Evolutionary conservation across 106 monocot genomes (phyloP), one percentile per base, ranked within the genome.

Genomic region (Phalaenopsis aphrodite): DNA sequence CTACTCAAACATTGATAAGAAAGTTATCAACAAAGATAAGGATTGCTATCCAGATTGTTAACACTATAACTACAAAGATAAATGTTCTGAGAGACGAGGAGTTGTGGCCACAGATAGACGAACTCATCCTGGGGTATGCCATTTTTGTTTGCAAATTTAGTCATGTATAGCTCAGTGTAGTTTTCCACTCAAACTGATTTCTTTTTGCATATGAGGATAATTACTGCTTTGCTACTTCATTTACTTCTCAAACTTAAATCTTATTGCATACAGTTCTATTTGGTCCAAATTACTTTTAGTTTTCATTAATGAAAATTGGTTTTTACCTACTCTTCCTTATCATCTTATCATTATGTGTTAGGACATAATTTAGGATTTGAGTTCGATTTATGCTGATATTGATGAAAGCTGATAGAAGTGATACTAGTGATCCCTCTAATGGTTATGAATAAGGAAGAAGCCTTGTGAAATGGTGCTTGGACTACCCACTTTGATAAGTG

Each of bases 61-160:
- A 87, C 76, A 84, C 89, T 36, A 88, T 99, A 75, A 89, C 99
- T 78, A 85, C 41, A 9, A 91, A 88, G 87, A 87, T 99, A 88
- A 88, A 84, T 72, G 86, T 81, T 78, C 52, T 93, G 75, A 85
- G 99, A 82, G 93, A 95, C 85, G 91, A 93, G 75, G 99, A 99
- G 69, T 81, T 99, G 56, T 95, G 91, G 88, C 99, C 93, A 15
- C 93, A 91, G 81, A 83, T 93, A 46, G 68, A 81, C 64, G 91
- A 87, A 78, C 84, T 99, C 78, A 91, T 95, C 75, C 83, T 81
- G 57, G 91, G 95, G 99, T 99, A 94, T 83, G 79, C 81, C 41
- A 73, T 57, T 78, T 18, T n/a, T 56, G 12, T 48, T 48, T 45
- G 2, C 3, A 9, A 11, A 68, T 68, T 10, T 24, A 11, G 68